Conservation (phyloP, 169 alveolate species). For the Plasmodium vivax region DNA sequence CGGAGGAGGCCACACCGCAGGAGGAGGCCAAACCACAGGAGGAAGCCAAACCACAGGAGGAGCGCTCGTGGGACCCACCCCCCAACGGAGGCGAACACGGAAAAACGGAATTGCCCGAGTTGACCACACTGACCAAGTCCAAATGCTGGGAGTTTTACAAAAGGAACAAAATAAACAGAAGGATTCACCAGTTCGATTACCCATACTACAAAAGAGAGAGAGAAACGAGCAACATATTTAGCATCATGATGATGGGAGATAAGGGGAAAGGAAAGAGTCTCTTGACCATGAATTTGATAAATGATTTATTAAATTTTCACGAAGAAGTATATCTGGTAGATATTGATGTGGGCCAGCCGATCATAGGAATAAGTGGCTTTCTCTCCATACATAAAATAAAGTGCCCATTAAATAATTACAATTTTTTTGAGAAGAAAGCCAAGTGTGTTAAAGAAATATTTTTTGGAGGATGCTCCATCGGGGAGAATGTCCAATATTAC, state of each 20-base stretch:
- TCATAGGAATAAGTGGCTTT: slow-evolving; percentile 54
- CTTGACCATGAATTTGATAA: slow-evolving; percentile 23
- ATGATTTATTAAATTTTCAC: slow-evolving; percentile 34
- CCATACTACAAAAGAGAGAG: background rate
- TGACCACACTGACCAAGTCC: background rate
- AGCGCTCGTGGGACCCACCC: background rate
- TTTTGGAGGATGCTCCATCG: slow-evolving; percentile 61
- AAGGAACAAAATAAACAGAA: background rate
- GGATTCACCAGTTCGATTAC: background rate
- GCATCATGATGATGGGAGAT: slow-evolving; percentile 38
- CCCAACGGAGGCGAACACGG: background rate
- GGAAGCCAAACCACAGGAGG: background rate
- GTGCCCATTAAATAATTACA: slow-evolving; percentile 20
- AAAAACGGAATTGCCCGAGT: background rate
- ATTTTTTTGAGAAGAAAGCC: slow-evolving; percentile 50
- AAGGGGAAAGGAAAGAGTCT: slow-evolving; percentile 57
- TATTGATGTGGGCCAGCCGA: slow-evolving; percentile 61
- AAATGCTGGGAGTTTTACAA: slow-evolving; percentile 8
- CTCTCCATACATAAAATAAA: slow-evolving; percentile 53
- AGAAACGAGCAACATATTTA: background rate
- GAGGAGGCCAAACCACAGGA: too few species aligned
- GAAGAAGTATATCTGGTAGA: slow-evolving; percentile 31
- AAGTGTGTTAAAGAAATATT: slow-evolving; percentile 55
- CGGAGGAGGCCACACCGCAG: background rate
- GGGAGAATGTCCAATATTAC: slow-evolving; percentile 5